These are phyloP conservation scores for Kwoniella bestiolae DNA, from an alignment of 768 basidiomycete species.

Conservation along the genomic window DNA sequence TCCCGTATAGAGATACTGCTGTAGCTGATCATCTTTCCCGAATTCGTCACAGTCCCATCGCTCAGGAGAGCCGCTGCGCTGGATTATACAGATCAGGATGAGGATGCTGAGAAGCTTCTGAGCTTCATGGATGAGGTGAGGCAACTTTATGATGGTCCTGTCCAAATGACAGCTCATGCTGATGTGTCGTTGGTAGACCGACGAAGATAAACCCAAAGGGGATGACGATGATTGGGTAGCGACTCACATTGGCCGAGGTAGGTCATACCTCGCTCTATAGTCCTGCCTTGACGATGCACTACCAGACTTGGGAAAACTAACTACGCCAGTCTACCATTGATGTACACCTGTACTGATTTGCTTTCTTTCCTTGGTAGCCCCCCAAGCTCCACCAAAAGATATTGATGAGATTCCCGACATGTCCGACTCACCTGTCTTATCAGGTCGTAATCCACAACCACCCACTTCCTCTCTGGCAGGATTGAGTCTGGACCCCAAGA, in stretches of 20 bases:
- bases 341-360: conserved; percentile 25
- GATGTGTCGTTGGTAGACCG: conserved; percentile 52
- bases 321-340: not conserved
- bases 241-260: conserved; percentile 81
- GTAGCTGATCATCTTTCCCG: not conserved
- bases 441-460: conserved; percentile 1
- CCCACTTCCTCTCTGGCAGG: conserved; percentile 28
- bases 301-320: too few relatives aligned
- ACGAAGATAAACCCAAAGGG: conserved; percentile 59
- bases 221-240: conserved; percentile 89
- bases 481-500: conserved; percentile 23
- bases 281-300: too few relatives aligned
- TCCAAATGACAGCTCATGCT: too few relatives aligned
- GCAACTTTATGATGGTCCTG: too few relatives aligned
- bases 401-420: conserved; percentile 55
- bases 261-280: conserved; percentile 6
- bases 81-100: conserved; percentile 92
- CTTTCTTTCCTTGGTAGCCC: conserved; percentile 21
- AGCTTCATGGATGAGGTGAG: conserved; percentile 66
- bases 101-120: conserved; percentile 91
- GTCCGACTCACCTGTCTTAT: conserved; percentile 37
- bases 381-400: conserved; percentile 29
- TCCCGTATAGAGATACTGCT: not conserved
- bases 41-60: conserved; percentile 74
- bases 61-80: conserved; percentile 88